Evolutionary conservation across 805 yeast genomes (phyloP).

Genomic region (Hanseniaspora vineae): DNA sequence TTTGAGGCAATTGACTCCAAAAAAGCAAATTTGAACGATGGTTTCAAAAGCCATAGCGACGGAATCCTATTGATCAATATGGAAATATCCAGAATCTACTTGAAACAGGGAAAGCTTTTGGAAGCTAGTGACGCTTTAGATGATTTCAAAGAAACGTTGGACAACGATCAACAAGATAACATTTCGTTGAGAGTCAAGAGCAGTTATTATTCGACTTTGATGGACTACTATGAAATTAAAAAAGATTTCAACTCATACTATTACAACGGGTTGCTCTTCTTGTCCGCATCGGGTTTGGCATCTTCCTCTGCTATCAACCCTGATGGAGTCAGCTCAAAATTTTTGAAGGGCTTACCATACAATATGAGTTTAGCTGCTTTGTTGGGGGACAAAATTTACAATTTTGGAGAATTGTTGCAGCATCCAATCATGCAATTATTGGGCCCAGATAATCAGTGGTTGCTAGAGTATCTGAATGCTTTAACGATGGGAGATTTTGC

Average conservation of each 20-base stretch:
- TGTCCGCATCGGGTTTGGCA: conserved; percentile 54
- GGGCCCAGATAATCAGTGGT: conserved; percentile 47
- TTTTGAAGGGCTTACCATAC: conserved; percentile 42
- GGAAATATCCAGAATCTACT: conserved; percentile 63
- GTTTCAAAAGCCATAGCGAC: conserved; percentile 31
- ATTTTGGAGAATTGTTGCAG: conserved; percentile 87
- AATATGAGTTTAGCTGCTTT: conserved; percentile 79
- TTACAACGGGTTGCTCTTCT: conserved; percentile 64
- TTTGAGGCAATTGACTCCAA: conserved; percentile 28
- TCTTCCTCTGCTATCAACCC: conserved; percentile 23
- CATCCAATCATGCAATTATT: conserved; percentile 62
- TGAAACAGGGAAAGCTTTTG: conserved; percentile 40
- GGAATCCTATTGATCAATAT: conserved; percentile 48
- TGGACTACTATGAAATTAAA: conserved; percentile 61
- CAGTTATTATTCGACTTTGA: conserved; percentile 67
- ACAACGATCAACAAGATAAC: conserved; percentile 31
- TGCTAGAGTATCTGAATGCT: conserved; percentile 53
- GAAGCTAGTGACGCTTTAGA: conserved; percentile 62
- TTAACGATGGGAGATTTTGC: conserved; percentile 69
- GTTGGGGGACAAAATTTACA: conserved; percentile 83
- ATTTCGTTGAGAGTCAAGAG: conserved; percentile 59
- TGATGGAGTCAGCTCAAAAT: conserved; percentile 9
- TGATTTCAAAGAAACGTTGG: conserved; percentile 43
- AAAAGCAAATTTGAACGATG: conserved; percentile 21
- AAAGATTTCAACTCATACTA: conserved; percentile 75